Evolutionary conservation across 2,329 filamentous ascomycete species (phyloP), one percentile per base, ranked within the genome.

Genomic region (Trichoderma gracile): DNA sequence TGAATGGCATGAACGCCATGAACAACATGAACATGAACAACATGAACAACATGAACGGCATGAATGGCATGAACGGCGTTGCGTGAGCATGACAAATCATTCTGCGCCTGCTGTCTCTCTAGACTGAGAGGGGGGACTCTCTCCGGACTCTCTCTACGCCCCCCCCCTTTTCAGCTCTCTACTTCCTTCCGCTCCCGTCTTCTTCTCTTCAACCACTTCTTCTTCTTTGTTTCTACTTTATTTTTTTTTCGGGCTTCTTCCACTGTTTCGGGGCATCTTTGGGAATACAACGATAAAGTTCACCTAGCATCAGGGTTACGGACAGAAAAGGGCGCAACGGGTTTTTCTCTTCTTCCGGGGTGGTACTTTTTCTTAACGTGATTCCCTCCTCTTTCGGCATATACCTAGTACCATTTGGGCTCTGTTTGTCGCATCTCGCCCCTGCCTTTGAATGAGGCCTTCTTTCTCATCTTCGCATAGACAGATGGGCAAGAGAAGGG

Each of bases 241-340:
- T 15, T 14, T 53, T 43, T 38, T 15, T 45, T 30, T 45, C 12
- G 23, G 47, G 38, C 9, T 42, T 60, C 21, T 25, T 61, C 33
- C 33, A 53, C 50, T 45, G 38, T 33, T 30, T 25, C 52, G 33
- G 47, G 58, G 47, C 58, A 61, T 45, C 19, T 27, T 53, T 61
- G 27, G 58, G 58, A 38, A 61, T 53, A 61, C 46, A 45, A 38
- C 46, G 47, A 61, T 61, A 61, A 61, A 61, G 38, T 38, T 61
- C 47, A 45, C 30, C n/a, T 61, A 27, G 58, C 58, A 61, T 61
- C 47, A 53, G 38, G 58, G 25, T 17, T 42, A 33, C 15, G 58
- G 47, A 46, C 25, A 40, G 40, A 52, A 17, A 23, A 38, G 33
- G 58, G 58, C 58, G 58, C 47, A 61, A 50, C 33, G 40, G 45